Conservation (phyloP, 202 grass and related monocot species). For the Miscanthus sacchariflorus region DNA sequence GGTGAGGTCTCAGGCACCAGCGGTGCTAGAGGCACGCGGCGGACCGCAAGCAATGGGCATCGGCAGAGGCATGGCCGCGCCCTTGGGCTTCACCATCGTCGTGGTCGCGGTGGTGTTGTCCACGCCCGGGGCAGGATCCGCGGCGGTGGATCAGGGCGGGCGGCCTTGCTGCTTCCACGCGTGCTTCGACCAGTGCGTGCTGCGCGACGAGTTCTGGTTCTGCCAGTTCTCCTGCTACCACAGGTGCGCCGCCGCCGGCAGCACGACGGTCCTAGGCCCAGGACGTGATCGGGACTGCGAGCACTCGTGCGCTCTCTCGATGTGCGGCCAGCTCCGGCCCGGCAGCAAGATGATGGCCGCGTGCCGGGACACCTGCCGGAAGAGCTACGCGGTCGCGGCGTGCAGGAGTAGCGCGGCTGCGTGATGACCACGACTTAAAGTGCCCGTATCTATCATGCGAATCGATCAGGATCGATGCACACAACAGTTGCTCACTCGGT, state of each 20-base stretch:
- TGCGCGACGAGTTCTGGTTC: constrained; percentile 50
- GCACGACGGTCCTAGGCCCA: not conserved
- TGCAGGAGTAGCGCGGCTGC: constrained; percentile 4
- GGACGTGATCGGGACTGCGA: not conserved
- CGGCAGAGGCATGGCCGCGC: not conserved
- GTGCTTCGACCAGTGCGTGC: constrained; percentile 60
- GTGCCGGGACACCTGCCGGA: constrained; percentile 48
- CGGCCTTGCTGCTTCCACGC: constrained; percentile 47
- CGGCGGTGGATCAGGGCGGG: not conserved
- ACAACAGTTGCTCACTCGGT: too few species aligned
- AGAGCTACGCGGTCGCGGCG: constrained; percentile 19
- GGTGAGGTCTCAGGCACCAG: too few species aligned
- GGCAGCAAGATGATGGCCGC: constrained; percentile 50
- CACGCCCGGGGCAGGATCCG: not conserved
- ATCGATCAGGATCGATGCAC: too few species aligned
- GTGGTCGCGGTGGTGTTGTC: too few species aligned
- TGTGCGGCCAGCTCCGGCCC: constrained; percentile 43
- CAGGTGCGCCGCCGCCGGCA: constrained; percentile 27
- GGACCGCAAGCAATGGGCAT: not conserved
- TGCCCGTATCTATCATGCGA: too few species aligned
- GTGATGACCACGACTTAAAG: not conserved
- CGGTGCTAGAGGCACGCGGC: not conserved
- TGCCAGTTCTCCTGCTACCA: constrained; percentile 54
- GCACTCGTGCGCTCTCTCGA: constrained; percentile 34
- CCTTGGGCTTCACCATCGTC: not conserved